A percentile compares a stretch with the other conserved stretches of the same genome.
phyloP scores from a whole-genome alignment of 2,329 filamentous ascomycete species.

The Colletotrichum ledebouriae region DNA sequence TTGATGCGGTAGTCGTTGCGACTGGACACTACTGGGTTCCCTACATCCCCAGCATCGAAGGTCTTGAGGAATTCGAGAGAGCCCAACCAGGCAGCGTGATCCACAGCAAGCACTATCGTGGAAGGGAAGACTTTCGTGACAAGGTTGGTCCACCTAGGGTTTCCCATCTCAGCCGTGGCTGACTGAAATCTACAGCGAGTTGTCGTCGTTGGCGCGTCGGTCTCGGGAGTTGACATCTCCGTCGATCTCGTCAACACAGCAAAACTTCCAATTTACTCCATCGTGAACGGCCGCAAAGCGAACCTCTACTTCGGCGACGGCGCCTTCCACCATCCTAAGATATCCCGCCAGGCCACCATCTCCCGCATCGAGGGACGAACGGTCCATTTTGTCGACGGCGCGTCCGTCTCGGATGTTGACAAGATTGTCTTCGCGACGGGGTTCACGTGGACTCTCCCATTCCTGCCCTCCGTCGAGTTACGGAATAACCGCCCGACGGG shows the following conservation, averaged over 20 bases:
- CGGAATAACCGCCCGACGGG: conserved; percentile 68
- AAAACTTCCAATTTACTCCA: conserved; percentile 63
- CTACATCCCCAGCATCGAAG: conserved; percentile 64
- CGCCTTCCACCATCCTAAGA: conserved; percentile 71
- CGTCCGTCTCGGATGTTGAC: conserved; percentile 66
- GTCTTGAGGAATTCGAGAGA: conserved; percentile 62
- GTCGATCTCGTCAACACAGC: conserved; percentile 63
- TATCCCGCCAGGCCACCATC: conserved; percentile 62
- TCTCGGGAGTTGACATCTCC: conserved; percentile 74
- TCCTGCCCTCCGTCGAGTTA: conserved; percentile 65
- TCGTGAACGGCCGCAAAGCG: conserved; percentile 61
- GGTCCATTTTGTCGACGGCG: conserved; percentile 70
- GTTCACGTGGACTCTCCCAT: conserved; percentile 74
- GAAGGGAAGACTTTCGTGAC: conserved; percentile 57
- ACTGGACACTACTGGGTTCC: conserved; percentile 73
- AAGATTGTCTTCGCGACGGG: conserved; percentile 76
- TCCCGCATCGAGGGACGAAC: conserved; percentile 59
- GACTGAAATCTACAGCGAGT: conserved; percentile 59
- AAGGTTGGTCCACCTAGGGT: conserved; percentile 54
- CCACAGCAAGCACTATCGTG: conserved; percentile 68
- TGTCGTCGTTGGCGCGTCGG: conserved; percentile 73
- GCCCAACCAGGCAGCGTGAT: conserved; percentile 62
- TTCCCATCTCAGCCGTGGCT: background rate
- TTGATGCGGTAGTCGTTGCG: conserved; percentile 73
- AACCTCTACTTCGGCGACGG: conserved; percentile 70